These are phyloP conservation scores for Saccharomyces hybrid DNA, from an alignment of 1,139 yeast species.

Conservation along the genomic window DNA sequence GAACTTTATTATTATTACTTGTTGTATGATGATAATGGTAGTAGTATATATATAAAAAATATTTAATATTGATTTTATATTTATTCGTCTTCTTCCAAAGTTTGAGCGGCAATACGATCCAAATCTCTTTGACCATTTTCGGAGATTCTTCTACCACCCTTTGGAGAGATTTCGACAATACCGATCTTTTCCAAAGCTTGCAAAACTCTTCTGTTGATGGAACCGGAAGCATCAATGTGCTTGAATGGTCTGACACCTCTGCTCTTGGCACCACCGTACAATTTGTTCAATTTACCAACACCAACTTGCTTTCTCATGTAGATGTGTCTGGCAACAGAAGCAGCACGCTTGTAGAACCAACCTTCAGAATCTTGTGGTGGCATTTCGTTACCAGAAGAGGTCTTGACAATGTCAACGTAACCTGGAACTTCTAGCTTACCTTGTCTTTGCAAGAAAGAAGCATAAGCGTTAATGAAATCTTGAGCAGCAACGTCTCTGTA, in stretches of 20 bases:
- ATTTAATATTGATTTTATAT: constrained; percentile 7
- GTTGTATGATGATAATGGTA: neutral
- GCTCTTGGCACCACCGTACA: constrained; percentile 98
- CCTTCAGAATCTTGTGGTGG: constrained; percentile 99
- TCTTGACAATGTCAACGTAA: constrained; percentile 98
- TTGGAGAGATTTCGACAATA: constrained; percentile 89
- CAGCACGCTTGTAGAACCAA: constrained; percentile 99
- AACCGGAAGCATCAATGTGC: constrained; percentile 98
- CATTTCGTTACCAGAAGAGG: constrained; percentile 97
- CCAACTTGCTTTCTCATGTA: constrained; percentile 99
- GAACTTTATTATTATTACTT: neutral
- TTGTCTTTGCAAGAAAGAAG: constrained; percentile 99
- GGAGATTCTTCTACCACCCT: constrained; percentile 99
- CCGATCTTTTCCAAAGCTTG: constrained; percentile 98
- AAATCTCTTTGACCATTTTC: constrained; percentile 99
- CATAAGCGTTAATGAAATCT: constrained; percentile 98
- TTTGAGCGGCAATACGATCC: constrained; percentile 99
- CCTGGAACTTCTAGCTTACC: constrained; percentile 99
- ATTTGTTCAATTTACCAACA: constrained; percentile 97
- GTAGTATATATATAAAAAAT: constrained; percentile 2
- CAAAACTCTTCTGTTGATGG: constrained; percentile 95
- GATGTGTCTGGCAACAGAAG: constrained; percentile 99
- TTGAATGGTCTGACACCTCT: constrained; percentile 98
- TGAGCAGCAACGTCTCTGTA: constrained; percentile 99
- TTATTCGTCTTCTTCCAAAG: constrained; percentile 85